phyloP scores from a whole-genome alignment of 192 early-diverging fungal species.

The Coemansia sp. region DNA sequence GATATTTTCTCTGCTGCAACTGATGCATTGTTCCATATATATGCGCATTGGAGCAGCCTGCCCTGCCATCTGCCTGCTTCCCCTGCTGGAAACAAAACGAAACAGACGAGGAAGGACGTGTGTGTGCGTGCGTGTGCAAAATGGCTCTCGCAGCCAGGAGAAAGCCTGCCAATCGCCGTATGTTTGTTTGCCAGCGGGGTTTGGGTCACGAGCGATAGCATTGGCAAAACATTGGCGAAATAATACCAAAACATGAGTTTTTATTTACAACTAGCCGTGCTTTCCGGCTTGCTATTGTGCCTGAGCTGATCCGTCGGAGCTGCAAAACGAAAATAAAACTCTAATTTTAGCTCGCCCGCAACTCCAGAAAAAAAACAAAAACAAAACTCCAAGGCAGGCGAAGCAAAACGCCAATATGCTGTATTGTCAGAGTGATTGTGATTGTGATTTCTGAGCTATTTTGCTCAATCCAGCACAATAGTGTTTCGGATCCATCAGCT shows the following conservation, averaged over 20 bases:
- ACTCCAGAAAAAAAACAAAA: background rate
- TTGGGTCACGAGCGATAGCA: background rate
- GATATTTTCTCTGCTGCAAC: conserved; percentile 9
- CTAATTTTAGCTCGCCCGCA: background rate
- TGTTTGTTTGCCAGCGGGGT: background rate
- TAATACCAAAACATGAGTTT: too few relatives aligned
- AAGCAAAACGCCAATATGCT: background rate
- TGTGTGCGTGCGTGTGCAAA: background rate
- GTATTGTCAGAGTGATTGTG: background rate
- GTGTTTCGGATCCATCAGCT: background rate
- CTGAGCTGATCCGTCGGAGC: background rate
- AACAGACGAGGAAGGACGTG: background rate
- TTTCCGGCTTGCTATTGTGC: background rate
- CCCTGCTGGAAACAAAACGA: background rate
- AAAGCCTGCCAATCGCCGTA: background rate
- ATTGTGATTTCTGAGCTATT: background rate
- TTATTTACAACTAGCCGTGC: background rate
- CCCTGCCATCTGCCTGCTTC: background rate
- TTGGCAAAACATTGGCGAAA: too few relatives aligned
- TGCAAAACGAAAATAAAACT: background rate
- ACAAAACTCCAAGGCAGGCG: background rate
- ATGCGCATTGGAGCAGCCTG: background rate
- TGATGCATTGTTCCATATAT: background rate
- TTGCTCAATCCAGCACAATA: background rate
- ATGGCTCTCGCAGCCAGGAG: background rate